Evolutionary conservation across 2,329 filamentous ascomycete genomes (phyloP), one percentile per base, ranked within the genome.

Genomic region (Rhynchosporium agropyri): DNA sequence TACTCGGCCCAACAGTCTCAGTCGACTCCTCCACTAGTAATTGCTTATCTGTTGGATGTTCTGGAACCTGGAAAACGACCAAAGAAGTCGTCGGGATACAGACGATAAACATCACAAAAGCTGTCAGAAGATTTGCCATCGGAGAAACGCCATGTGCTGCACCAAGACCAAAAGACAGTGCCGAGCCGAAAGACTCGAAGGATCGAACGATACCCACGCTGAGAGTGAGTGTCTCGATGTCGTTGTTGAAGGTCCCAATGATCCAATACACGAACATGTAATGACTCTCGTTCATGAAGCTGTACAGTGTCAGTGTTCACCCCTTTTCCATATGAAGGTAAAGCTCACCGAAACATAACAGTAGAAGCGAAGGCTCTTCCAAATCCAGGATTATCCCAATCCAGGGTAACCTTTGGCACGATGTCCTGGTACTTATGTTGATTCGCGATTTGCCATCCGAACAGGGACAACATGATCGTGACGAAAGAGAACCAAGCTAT

Each of bases 251-350:
- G 2, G 79, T 76, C 2, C 79, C 81, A 1, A 83, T 74, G 63
- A 91, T 79, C 71, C 91, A 91, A 77, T 90, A 90, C 6, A 83
- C 84, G 53, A 10, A 60, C 65, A 90, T 79, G 71, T 91, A 91
- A 49, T 82, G 77, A 0, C 78, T 79, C 65, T 83, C 81, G 73
- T 90, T 91, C 13, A 89, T 68, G 74, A 0, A 85, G 8, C n/a
- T 40, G 29, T 7, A 45, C 3, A n/a, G 12, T 8, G 20, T 59
- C 3, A 56, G 51, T 8, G 26, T 42, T 51, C 36, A 42, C 46
- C 28, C 13, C 31, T 7, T 20, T 6, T 26, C 9, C 36, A 40
- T 29, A 20, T 1, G 13, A 20, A n/a, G 10, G 3, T 7, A 38
- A 20, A 28, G 62, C 71, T 58, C 69, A 80, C 74, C 80, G 72